These are phyloP conservation scores for Cantharellus anzutake DNA, from an alignment of 768 basidiomycete species.

Conservation along the genomic window DNA sequence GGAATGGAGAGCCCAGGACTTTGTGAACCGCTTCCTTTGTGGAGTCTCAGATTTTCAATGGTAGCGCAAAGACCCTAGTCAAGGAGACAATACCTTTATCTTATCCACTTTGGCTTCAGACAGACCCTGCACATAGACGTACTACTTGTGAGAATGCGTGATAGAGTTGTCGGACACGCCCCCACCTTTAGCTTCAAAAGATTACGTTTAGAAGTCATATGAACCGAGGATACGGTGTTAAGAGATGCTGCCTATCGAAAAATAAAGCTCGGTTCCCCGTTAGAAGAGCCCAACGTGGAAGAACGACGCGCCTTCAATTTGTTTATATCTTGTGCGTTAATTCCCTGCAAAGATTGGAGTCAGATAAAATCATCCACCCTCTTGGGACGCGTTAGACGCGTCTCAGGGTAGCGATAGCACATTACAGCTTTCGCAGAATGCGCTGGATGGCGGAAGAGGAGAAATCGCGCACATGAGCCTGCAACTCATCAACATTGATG, in stretches of 20 bases:
- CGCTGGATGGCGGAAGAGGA: conserved; percentile 1
- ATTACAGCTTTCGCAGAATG: background rate
- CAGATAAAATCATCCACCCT: background rate
- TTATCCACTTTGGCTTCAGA: conserved; percentile 97
- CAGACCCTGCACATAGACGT: conserved; percentile 41
- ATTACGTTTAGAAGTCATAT: conserved; percentile 79
- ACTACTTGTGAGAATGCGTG: background rate
- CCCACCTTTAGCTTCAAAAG: conserved; percentile 83
- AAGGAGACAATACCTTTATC: conserved; percentile 41
- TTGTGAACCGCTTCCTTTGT: conserved; percentile 76
- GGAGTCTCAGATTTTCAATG: too few species aligned
- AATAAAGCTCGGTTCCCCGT: conserved; percentile 3
- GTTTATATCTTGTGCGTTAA: conserved; percentile 85
- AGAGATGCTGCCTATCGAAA: conserved; percentile 47
- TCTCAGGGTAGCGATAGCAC: background rate
- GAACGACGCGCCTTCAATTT: conserved; percentile 57
- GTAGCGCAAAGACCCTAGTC: background rate
- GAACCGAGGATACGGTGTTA: conserved; percentile 71
- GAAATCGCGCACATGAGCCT: conserved; percentile 40
- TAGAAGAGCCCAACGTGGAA: conserved; percentile 12
- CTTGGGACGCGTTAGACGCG: background rate
- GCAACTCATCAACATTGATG: conserved; percentile 68
- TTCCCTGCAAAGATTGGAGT: conserved; percentile 36
- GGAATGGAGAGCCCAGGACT: conserved; percentile 81
- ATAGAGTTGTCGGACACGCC: background rate